Base-by-base conservation (phyloP, 1,139 yeast species). In the Blastobotrys ciferrii region DNA sequence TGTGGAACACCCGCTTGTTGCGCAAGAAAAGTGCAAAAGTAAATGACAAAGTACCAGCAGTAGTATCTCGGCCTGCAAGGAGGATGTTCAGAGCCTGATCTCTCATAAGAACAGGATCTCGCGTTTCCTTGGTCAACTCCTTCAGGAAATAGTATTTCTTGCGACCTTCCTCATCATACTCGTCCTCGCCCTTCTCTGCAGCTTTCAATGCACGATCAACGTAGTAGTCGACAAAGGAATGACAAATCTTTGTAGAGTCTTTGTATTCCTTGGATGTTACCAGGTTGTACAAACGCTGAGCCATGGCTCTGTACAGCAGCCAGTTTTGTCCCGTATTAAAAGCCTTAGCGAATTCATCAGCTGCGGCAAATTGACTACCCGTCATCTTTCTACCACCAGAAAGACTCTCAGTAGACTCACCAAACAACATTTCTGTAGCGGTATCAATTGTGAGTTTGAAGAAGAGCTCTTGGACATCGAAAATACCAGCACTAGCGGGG, bases 351-450 rank as follows among this genome's bases (percentile, higher is more conserved):
- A 77, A 76, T 14, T 66, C 68, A 20, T 49, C 53, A 7, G 61
- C 57, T n/a, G 32, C 32, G 5, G 40, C 25, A 19, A 17, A 36
- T 9, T 18, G 25, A 15, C 19, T 18, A 4, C 37, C 12, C 9
- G 46, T 28, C 17, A 32, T 30, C n/a, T 30, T 31, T 4, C 37
- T 30, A 3, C 35, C 47, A 3, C 39, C 39, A 2, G 51, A 25
- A 43, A 76, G 69, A 14, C 72, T 62, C 47, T 69, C 68, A 17
- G 73, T 75, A 2, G 77, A 71, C 57, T 72, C 76, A 18, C 83
- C 83, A 63, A 78, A 78, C 55, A 79, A 67, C 58, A 78, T 77
- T 60, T 78, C 82, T 12, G 82, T 74, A 4, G 83, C 76, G 12
- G 81, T 72, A 58, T 79, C 84, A 58, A 79, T 70, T 3, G 83